Evolutionary conservation across 805 yeast species (phyloP), one percentile per base, ranked within the genome.

Genomic region (Candida verbasci): DNA sequence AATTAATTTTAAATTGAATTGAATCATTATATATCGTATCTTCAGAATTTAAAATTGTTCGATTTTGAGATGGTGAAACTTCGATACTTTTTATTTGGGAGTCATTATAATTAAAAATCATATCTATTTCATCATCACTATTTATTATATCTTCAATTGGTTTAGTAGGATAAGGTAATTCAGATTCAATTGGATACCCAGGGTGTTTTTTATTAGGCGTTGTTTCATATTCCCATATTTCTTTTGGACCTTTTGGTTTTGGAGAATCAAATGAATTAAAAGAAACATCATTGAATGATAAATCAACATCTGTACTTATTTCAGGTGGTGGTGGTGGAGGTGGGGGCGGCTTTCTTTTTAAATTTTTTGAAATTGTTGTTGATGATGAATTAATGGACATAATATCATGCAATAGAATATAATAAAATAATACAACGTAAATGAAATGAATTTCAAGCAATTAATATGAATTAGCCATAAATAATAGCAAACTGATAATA

Each of bases 201-300:
- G 31, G 23, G 33, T 21, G 24, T 8, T 21, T n/a, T n/a, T n/a
- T n/a, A n/a, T 21, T 7, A 21, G 10, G 24, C 9, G 24, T 21
- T 11, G 6, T 34, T 16, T 54, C 54, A 38, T 64, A 65, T 12
- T 59, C 63, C 4, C 67, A 62, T 16, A 66, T 44, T 29, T 55
- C 61, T 44, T 59, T 57, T 2, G 72, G 72, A 1, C 72, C 72
- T 54, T 53, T 63, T 2, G 65, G 70, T 29, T 55, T 55, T 12
- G 68, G 65, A 25, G 62, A 57, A 7, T 25, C 31, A 35, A 40
- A 44, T 14, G 58, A 53, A 24, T 45, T 29, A 25, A 47, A 46
- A 17, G 62, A 44, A n/a, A n/a, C n/a, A 15, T 52, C 60, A 17
- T 55, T 56, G 14, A 29, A 27, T n/a, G 39, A 41, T n/a, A 38